Percentiles rank a stretch among this genome's conserved stretches.
phyloP scores from a whole-genome alignment of 2,329 filamentous ascomycete genomes.

The Trichoderma lentiforme region DNA sequence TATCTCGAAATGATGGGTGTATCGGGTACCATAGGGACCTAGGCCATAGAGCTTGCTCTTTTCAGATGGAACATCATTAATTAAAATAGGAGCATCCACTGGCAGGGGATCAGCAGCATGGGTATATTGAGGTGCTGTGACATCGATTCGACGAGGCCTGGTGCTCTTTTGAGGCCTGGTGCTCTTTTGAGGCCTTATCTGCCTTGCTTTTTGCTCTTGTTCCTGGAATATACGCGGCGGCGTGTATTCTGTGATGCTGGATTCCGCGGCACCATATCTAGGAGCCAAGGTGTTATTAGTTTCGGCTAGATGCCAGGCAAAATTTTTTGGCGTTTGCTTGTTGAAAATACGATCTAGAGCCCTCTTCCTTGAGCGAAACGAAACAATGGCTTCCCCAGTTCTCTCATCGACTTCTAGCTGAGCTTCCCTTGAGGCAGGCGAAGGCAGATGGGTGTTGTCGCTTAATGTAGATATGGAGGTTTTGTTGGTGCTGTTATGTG shows the following conservation, averaged over 20 bases:
- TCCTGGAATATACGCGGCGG: background rate
- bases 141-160: slow-evolving; percentile 45
- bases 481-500: background rate
- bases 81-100: slow-evolving; percentile 13
- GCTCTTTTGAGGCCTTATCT: slow-evolving; percentile 42
- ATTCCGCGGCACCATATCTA: background rate
- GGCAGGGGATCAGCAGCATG: slow-evolving; percentile 52
- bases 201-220: background rate
- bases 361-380: slow-evolving; percentile 52
- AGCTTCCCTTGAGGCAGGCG: slow-evolving; percentile 42
- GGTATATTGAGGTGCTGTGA: slow-evolving; percentile 50
- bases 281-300: background rate
- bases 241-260: background rate
- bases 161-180: slow-evolving; percentile 43
- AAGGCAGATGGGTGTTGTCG: background rate
- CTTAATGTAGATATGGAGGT: background rate
- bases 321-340: slow-evolving; percentile 32
- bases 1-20: slow-evolving; percentile 60
- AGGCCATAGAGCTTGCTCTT: slow-evolving; percentile 46
- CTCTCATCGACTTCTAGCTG: slow-evolving; percentile 51
- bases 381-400: slow-evolving; percentile 32
- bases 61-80: slow-evolving; percentile 20
- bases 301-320: slow-evolving; percentile 15
- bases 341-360: slow-evolving; percentile 54
- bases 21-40: slow-evolving; percentile 58